Base-by-base conservation (phyloP, 768 basidiomycete species). In the Kwoniella europaea region DNA sequence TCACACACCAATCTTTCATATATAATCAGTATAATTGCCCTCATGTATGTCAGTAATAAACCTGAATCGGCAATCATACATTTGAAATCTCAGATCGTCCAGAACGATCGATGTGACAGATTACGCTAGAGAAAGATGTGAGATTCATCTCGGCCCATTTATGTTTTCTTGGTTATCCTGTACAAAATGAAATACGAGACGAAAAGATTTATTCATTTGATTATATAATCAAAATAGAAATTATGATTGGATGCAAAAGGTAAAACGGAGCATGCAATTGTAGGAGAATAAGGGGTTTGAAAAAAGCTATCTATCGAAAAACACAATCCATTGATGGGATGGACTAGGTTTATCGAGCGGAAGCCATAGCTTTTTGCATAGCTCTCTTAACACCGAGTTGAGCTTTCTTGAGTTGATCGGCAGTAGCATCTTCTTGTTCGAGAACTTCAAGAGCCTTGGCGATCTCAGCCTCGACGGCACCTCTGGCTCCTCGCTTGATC, bases 371-470 rank as follows among this genome's bases (percentile, higher is more conserved):
- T 88, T 98, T 99, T 88, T 98, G 95, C 84, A 99, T 88, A 72
- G 95, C 92, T 82, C 96, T 91, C 87, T 95, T 96, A 86, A 98
- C 93, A 83, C 89, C 87, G 75, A 99, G 89, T 85, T 98, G 93
- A 70, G 93, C 91, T 86, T 96, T 97, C 86, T 91, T 92, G 82
- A 99, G 89, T 85, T 99, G 94, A 84, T 98, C 97, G 65, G 90
- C 90, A 41, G 91, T 87, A 71, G 93, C 92, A 69, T 96, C 93
- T 87, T 97, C 96, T 73, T 97, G 92, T 88, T 98, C 97, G 83
- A 99, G 88, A 87, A 94, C 94, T 90, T 98, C 97, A 60, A 98
- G 89, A 41, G 97, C 95, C 82, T 94, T 92, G 63, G 97, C 95
- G 73, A 99, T 93, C 87, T 98, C 97, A 74, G 91, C 88, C 88